These are phyloP conservation scores for Tagetes patula DNA, from an alignment of 129 eudicot species.

Conservation along the genomic window DNA sequence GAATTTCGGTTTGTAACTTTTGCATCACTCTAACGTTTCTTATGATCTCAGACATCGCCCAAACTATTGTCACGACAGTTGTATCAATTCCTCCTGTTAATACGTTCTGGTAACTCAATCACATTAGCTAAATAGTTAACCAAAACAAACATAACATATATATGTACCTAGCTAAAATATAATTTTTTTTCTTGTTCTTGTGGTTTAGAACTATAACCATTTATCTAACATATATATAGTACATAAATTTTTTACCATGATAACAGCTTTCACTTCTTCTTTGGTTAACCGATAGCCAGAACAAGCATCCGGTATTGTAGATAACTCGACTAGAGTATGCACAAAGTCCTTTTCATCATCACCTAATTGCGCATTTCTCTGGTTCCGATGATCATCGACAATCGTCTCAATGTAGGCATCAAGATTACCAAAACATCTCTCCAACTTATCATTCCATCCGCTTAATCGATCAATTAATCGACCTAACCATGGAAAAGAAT, in stretches of 20 bases:
- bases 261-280: slow-evolving; percentile 2
- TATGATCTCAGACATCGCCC: slow-evolving; percentile 6
- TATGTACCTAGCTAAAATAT: too few relatives aligned
- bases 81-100: slow-evolving; percentile 4
- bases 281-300: not conserved
- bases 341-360: slow-evolving; percentile 12
- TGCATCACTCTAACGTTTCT: slow-evolving; percentile 2
- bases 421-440: slow-evolving; percentile 5
- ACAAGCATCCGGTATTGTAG: not conserved
- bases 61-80: not conserved
- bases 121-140: not conserved
- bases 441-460: not conserved
- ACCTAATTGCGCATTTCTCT: not conserved
- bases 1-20: slow-evolving; percentile 8
- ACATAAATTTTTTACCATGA: not conserved
- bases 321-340: not conserved
- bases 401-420: slow-evolving; percentile 4
- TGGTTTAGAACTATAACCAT: too few relatives aligned
- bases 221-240: too few relatives aligned
- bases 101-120: not conserved
- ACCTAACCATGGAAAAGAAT: slow-evolving; percentile 6
- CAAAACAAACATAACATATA: too few relatives aligned
- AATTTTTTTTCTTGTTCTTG: too few relatives aligned
- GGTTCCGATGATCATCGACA: not conserved
- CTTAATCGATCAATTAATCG: not conserved